Base-by-base conservation (phyloP, 208 protist genomes). In the Trypanosoma brucei region DNA sequence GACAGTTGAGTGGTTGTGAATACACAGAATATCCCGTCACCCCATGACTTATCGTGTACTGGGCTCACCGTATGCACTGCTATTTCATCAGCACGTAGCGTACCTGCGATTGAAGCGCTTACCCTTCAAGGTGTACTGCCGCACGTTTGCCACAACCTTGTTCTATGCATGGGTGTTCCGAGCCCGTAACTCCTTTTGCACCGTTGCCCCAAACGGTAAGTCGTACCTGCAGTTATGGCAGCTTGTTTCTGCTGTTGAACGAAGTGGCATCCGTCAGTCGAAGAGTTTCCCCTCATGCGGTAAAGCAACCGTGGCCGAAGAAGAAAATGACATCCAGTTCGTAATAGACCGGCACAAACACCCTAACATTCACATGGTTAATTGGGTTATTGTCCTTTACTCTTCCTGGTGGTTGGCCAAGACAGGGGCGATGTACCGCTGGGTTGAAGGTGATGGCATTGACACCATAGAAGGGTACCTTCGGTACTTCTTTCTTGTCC, bases 81-180 rank as follows among this genome's bases (percentile, higher is more conserved):
- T 51, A 9, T 56, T 91, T 33, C 90, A 93, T 40, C 90, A 95
- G 62, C 73, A 89, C 48, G 83, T 93, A 58, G 76, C 81, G 31
- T 93, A 92, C 62, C 71, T 95, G 5, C 84, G 86, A 3, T 62
- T 93, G n/a, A 90, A 92, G 63, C 77, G 81, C 46, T 64, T 89
- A 1, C 86, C 90, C 2, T 89, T 92, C 61, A 82, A 83, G 45
- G 75, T 93, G 6, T 92, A 95, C 76, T 95, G 90, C 75, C 74
- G 74, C 0, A 92, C 70, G 51, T 83, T 93, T 54, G 77, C 71
- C 33, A 86, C 86, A 37, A 90, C 86, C 2, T 42, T 85, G 2
- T 72, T 92, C 36, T 91, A 91, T 63, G 75, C 79, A 33, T 60
- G 80, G 33, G 76, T 82, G 30, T 88, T 86, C 61, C 65, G 83